Base-by-base conservation (phyloP, 2,329 filamentous ascomycete species). In the Colletotrichum melonis region DNA sequence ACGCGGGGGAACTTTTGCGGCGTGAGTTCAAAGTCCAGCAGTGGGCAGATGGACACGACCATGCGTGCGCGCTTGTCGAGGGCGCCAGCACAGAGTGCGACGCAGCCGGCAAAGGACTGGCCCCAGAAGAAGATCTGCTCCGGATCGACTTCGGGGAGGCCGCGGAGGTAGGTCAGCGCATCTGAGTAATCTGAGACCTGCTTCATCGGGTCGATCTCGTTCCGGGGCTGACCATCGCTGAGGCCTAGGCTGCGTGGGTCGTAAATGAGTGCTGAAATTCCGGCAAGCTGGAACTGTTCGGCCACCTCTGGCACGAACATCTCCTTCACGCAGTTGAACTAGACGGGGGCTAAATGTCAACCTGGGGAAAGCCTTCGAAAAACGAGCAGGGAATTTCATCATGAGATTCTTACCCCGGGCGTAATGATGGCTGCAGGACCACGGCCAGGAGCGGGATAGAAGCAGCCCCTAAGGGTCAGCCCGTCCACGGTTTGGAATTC, bases 101-200 rank as follows among this genome's bases (percentile, higher is more conserved):
- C 76, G 24, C 72, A 76, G 24, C 75, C 79, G 7, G 76, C 76
- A 26, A 81, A 77, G 5, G 78, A 81, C 55, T 76, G 78, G 24
- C 81, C 80, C 79, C 79, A 80, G 60, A 75, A 67, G 1, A 63
- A 76, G n/a, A 81, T 77, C 11, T 75, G 75, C 1, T 74, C 57
- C 0, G 77, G 62, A 42, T 80, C 78, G 2, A 85, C 80, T 60
- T 85, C 81, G 1, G 82, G 82, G 14, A 83, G 70, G 9, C 85
- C 79, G 78, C 85, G 85, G 66, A 89, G 82, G 30, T 80, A 84
- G 4, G 86, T 86, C 72, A 89, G 84, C 77, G 80, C 80, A 55
- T 82, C 80, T 79, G 35, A 38, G 35, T 38, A 38, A 16, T 38
- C 35, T 16, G 35, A 38, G 35, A 38, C 76, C 54, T 82, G 76